Evolutionary conservation across 78 protist species (phyloP), one percentile per base, ranked within the genome.

Genomic region (Paratrimastix pyriformis): DNA sequence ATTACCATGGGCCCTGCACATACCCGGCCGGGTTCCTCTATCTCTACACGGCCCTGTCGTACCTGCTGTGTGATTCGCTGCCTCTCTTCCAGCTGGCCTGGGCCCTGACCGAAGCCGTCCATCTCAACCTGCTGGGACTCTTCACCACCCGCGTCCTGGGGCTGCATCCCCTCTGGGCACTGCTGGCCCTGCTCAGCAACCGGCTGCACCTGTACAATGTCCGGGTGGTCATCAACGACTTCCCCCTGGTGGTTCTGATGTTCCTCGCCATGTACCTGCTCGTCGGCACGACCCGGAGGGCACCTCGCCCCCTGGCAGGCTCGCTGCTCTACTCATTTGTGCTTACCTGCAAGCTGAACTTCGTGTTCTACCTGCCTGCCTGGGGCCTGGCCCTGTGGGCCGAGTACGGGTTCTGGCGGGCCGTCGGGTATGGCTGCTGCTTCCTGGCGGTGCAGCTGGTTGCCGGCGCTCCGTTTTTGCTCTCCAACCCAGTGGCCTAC

Each of bases 1-100:
- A 81, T 54, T 77, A 81, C 46, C 86, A 81, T 70, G 86, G 86
- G 9, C 86, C 86, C 13, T 60, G 71, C 52, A 81, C 86, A 0
- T 81, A 81, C 52, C 83, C 86, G 43, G 77, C 58, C 29, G 86
- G 86, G 13, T 81, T 75, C 66, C 38, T 72, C 13, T 81, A 65
- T 18, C 43, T 81, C 35, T 81, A 81, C 58, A 18, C 44, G 0
- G 0, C 46, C 6, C 37, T 81, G 29, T 62, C 52, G 26, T 48
- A 35, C 26, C 45, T 81, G 24, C 37, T 75, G 2, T 15, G 18
- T 13, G 85, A 73, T 24, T 77, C 80, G 3, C 38, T 81, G 29
- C 77, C 57, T 70, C 38, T 35, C 3, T 81, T 69, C 44, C 81
- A 77, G 68, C 38, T 68, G 2, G 33, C 74, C 38, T 81, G 80